Evolutionary conservation across 495 filamentous ascomycete species (phyloP), one percentile per base, ranked within the genome.

Genomic region (Xylaria flabelliformis): DNA sequence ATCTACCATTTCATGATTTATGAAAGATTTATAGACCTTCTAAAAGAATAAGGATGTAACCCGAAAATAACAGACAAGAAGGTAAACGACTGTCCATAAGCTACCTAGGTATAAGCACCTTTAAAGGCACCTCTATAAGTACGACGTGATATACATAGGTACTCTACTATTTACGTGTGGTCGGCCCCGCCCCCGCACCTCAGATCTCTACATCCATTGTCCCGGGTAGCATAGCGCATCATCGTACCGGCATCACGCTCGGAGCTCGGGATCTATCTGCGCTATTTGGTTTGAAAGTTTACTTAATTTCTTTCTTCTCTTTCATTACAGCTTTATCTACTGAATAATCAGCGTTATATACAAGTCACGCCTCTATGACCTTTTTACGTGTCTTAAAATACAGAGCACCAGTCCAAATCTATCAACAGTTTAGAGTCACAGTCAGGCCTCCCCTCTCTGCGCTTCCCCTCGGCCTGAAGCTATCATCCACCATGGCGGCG

Each of bases 401-500:
- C 32, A 17, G 21, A 34, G 48, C 29, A 64, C n/a, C 48, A 34
- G 24, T 41, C 26, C 61, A 36, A 32, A 36, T 17, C 17, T 42
- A 36, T 17, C 56, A 9, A 48, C 66, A 59, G 21, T 29, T 34
- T 2, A 39, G 21, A 56, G 34, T 64, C 21, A 26, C 21, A 53
- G 17, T 19, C 17, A 5, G 7, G 21, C 34, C 50, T 21, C 2
- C 46, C 29, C 68, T 36, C 1, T 21, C 53, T 7, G 39, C 4
- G 48, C 48, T 24, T 66, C 51, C 26, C 17, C 58, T 39, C 51
- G 17, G 64, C 21, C 69, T 29, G 62, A 76, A 67, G 70, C 62
- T 51, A 34, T 61, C 56, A 15, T 67, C 65, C 69, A 77, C 70
- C 4, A 82, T 82, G 77, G 48, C 76, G 24, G 66, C 73, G 24